Evolutionary conservation across 805 yeast species (phyloP).

Genomic region (Hagleromyces aurorensis): DNA sequence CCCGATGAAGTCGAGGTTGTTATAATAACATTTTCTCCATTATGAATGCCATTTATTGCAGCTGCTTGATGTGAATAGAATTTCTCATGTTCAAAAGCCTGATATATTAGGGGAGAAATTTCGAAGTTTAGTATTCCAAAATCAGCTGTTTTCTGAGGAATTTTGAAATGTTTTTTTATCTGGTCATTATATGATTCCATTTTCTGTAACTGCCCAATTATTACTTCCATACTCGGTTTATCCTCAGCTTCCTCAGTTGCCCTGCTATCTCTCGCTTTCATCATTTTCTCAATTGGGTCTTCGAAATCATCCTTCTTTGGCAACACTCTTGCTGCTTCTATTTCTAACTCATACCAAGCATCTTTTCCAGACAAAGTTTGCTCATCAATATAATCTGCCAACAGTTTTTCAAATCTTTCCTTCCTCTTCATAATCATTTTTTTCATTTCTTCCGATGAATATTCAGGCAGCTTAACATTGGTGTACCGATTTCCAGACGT

Average conservation of each 20-base stretch:
- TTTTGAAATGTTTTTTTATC: slow-evolving; percentile 44
- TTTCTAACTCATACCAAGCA: slow-evolving; percentile 37
- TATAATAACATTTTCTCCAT: slow-evolving; percentile 64
- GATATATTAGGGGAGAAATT: slow-evolving; percentile 43
- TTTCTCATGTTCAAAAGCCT: slow-evolving; percentile 42
- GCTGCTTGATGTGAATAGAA: slow-evolving; percentile 78
- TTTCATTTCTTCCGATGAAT: slow-evolving; percentile 49
- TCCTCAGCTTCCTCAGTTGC: slow-evolving; percentile 19
- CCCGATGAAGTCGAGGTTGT: slow-evolving; percentile 98
- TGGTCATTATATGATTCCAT: slow-evolving; percentile 54
- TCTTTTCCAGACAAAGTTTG: slow-evolving; percentile 28
- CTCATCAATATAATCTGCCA: slow-evolving; percentile 31
- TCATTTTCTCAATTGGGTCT: slow-evolving; percentile 59
- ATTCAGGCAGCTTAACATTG: slow-evolving; percentile 42
- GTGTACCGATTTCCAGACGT: slow-evolving; percentile 36
- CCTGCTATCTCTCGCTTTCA: slow-evolving; percentile 24
- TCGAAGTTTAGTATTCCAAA: slow-evolving; percentile 37
- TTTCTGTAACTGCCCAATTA: slow-evolving; percentile 42
- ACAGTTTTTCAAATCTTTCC: slow-evolving; percentile 39
- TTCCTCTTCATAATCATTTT: slow-evolving; percentile 53
- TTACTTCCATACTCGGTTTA: slow-evolving; percentile 39
- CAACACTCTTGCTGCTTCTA: slow-evolving; percentile 31
- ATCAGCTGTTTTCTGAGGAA: slow-evolving; percentile 40
- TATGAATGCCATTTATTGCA: slow-evolving; percentile 55
- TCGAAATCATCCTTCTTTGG: slow-evolving; percentile 44